A percentile compares a stretch with the other conserved stretches of the same genome.
These are phyloP conservation scores for Mytilinidion resinicola DNA, from an alignment of 495 filamentous ascomycete genomes.

Conservation along the genomic window DNA sequence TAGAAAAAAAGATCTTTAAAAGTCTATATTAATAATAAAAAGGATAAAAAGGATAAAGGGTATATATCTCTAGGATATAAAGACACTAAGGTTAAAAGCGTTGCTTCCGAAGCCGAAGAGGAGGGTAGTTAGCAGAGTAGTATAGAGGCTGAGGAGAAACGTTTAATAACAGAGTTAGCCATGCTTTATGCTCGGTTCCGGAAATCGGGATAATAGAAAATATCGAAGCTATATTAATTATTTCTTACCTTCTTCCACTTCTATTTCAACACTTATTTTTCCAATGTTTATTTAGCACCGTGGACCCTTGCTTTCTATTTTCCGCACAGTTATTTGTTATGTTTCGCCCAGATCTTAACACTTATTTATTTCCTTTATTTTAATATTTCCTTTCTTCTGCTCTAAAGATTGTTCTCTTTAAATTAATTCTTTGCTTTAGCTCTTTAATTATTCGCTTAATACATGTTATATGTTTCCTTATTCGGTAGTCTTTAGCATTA, in stretches of 20 bases:
- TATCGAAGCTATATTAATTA: background rate
- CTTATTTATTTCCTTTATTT: background rate
- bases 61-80: background rate
- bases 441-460: background rate
- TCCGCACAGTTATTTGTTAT: background rate
- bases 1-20: background rate
- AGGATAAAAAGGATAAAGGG: background rate
- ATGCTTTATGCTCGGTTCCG: background rate
- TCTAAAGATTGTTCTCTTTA: background rate
- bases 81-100: background rate
- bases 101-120: background rate
- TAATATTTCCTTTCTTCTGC: background rate
- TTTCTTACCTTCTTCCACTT: too few relatives aligned
- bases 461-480: background rate
- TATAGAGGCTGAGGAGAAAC: background rate
- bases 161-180: background rate
- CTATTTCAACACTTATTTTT: too few relatives aligned
- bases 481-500: background rate
- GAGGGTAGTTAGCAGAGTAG: background rate
- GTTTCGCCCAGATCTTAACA: background rate
- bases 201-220: background rate
- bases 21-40: constrained; percentile 1
- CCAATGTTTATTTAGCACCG: too few relatives aligned
- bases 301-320: too few relatives aligned
- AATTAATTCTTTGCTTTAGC: background rate